Percentiles rank a stretch among this genome's conserved stretches.
phyloP scores from a whole-genome alignment of 106 monocot genomes.

The Xerophyta viscosa region DNA sequence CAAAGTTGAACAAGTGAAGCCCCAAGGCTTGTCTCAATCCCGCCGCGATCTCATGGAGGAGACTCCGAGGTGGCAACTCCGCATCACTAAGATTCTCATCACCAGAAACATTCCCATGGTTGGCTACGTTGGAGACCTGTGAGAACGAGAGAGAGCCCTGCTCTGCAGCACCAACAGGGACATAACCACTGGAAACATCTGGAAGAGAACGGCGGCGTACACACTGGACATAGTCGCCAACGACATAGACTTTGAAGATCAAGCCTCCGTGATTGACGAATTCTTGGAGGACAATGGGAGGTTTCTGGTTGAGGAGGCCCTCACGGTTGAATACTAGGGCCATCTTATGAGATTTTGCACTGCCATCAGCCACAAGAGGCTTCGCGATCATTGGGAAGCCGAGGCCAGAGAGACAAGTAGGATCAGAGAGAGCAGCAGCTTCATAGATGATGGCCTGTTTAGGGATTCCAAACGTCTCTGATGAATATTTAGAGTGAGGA shows the following conservation, averaged over 20 bases:
- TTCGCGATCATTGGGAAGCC: constrained; percentile 56
- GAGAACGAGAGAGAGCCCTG: constrained; percentile 46
- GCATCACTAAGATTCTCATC: constrained; percentile 24
- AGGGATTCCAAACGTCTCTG: constrained; percentile 40
- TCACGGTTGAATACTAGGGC: constrained; percentile 34
- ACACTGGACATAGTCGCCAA: constrained; percentile 50
- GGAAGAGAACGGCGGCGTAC: constrained; percentile 62
- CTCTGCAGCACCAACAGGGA: constrained; percentile 9
- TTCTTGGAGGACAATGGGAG: constrained; percentile 60
- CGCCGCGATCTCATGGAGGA: constrained; percentile 31
- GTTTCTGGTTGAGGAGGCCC: constrained; percentile 31
- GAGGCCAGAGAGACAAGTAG: constrained; percentile 7
- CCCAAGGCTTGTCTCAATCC: constrained; percentile 36
- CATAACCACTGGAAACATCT: constrained; percentile 28
- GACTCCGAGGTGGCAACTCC: constrained; percentile 35
- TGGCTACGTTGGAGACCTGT: constrained; percentile 46
- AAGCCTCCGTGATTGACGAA: constrained; percentile 67
- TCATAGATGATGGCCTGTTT: constrained; percentile 38
- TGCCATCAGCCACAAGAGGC: constrained; percentile 56
- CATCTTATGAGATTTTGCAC: constrained; percentile 52
- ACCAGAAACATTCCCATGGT: constrained; percentile 2
- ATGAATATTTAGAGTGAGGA: constrained; percentile 1
- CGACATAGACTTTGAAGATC: constrained; percentile 68
- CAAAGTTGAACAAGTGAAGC: constrained; percentile 56
- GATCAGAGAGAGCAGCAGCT: constrained; percentile 21